Evolutionary conservation across 805 yeast genomes (phyloP).

Genomic region (Metschnikowia kunwiensis): DNA sequence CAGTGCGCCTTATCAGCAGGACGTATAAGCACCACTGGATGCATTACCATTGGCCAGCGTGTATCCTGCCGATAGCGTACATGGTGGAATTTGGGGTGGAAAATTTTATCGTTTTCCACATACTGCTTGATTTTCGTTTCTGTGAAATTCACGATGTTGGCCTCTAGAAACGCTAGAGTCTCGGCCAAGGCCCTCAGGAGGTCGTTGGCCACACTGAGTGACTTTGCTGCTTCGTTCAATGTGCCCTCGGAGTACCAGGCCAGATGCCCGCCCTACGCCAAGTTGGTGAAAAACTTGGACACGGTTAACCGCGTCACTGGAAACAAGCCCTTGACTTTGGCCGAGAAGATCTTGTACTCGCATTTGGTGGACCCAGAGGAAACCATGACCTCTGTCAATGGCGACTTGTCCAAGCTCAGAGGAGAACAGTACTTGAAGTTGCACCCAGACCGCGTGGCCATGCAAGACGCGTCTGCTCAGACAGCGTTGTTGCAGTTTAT

Average conservation of each 20-base stretch:
- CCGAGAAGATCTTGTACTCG: slow-evolving; percentile 92
- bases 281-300: slow-evolving; percentile 60
- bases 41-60: slow-evolving; percentile 11
- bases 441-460: slow-evolving; percentile 96
- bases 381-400: slow-evolving; percentile 51
- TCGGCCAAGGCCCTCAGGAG: slow-evolving; percentile 16
- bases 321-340: slow-evolving; percentile 78
- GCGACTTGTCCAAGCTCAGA: slow-evolving; percentile 56
- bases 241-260: slow-evolving; percentile 62
- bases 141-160: slow-evolving; percentile 15
- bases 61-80: slow-evolving; percentile 7
- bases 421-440: slow-evolving; percentile 89
- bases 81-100: background rate
- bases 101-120: too few relatives aligned
- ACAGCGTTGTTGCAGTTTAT: slow-evolving; percentile 98
- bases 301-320: slow-evolving; percentile 63
- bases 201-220: slow-evolving; percentile 32
- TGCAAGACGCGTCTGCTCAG: slow-evolving; percentile 99
- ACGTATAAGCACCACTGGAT: slow-evolving; percentile 12
- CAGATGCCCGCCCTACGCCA: slow-evolving; percentile 86
- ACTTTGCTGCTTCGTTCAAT: slow-evolving; percentile 21
- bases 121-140: too few relatives aligned
- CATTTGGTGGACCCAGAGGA: slow-evolving; percentile 90
- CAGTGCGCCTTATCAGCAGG: slow-evolving; percentile 17
- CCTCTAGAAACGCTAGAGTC: slow-evolving; percentile 12